A percentile compares a stretch with the other conserved stretches of the same genome.
These are phyloP conservation scores for Gryganskiella cystojenkinii DNA, from an alignment of 192 early-diverging fungal species.

Conservation along the genomic window DNA sequence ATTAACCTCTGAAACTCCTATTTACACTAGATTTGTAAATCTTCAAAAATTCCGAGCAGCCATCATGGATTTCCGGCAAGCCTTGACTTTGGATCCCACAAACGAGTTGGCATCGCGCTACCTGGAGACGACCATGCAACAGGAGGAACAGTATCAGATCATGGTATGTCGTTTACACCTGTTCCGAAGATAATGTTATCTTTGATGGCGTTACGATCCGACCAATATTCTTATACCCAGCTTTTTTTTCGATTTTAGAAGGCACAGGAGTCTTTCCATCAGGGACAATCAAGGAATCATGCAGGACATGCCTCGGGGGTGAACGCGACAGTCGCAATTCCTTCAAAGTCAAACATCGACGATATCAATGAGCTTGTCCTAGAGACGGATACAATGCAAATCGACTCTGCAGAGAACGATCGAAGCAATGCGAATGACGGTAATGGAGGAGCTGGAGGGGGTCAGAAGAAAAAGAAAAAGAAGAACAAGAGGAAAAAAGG, in stretches of 20 bases:
- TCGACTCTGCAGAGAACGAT: not conserved
- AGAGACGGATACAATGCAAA: conserved; percentile 24
- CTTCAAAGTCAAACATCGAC: conserved; percentile 25
- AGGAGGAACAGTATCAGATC: conserved; percentile 32
- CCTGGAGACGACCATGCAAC: conserved; percentile 39
- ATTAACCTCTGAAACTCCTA: not conserved
- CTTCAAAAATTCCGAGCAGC: conserved; percentile 32
- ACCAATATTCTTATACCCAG: not conserved
- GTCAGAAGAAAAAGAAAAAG: no score
- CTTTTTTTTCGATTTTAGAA: not conserved
- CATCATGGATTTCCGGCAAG: conserved; percentile 45
- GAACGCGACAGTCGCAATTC: not conserved
- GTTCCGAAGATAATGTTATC: not conserved
- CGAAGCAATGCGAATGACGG: no score
- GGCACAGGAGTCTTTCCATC: not conserved
- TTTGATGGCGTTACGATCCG: not conserved
- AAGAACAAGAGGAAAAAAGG: no score
- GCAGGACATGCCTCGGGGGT: not conserved
- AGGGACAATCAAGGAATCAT: not conserved
- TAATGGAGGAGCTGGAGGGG: no score
- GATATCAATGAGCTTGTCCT: conserved; percentile 49
- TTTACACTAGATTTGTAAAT: conserved; percentile 23
- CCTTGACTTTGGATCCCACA: conserved; percentile 24
- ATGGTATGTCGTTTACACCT: conserved; percentile 18
- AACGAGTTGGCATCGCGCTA: conserved; percentile 34